Percentiles rank a stretch among this genome's conserved stretches.
phyloP scores from a whole-genome alignment of 139 green algal species.

The Coccomyxa sp. region DNA sequence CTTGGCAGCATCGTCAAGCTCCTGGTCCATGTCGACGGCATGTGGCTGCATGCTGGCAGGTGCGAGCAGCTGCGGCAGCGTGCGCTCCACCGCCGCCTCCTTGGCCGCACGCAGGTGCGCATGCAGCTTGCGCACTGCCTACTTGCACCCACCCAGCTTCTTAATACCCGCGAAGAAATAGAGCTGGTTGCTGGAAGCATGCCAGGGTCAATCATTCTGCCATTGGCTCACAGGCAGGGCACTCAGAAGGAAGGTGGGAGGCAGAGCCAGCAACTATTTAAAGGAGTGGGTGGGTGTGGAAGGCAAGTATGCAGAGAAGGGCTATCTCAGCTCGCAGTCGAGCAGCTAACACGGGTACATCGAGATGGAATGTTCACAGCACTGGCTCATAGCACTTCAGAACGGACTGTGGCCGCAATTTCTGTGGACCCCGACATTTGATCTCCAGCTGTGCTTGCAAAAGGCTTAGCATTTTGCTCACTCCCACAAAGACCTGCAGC shows the following conservation, averaged over 20 bases:
- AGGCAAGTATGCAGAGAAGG: not conserved
- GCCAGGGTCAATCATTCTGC: too few relatives aligned
- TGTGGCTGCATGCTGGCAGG: constrained; percentile 43
- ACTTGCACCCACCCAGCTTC: not conserved
- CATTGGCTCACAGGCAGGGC: not conserved
- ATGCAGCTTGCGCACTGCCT: constrained; percentile 80
- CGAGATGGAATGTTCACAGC: too few relatives aligned
- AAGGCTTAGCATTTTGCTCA: too few relatives aligned
- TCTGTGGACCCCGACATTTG: too few relatives aligned
- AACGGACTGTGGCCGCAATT: too few relatives aligned
- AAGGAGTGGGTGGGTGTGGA: not conserved
- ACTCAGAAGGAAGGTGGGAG: not conserved
- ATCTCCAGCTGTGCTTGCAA: too few relatives aligned
- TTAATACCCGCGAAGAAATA: too few relatives aligned
- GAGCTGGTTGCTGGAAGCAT: too few relatives aligned
- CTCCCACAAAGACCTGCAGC: too few relatives aligned
- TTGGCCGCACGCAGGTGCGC: constrained; percentile 54
- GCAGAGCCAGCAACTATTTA: not conserved
- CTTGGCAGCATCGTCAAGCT: constrained; percentile 77
- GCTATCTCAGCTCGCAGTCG: not conserved
- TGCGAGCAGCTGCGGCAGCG: constrained; percentile 43
- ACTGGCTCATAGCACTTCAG: too few relatives aligned
- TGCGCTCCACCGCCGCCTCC: constrained; percentile 61
- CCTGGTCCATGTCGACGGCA: constrained; percentile 62
- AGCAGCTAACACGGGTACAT: too few relatives aligned